Evolutionary conservation across 225 moss, liverwort and hornwort species (phyloP), one percentile per base, ranked within the genome.

Genomic region (Physcomitrium patens): DNA sequence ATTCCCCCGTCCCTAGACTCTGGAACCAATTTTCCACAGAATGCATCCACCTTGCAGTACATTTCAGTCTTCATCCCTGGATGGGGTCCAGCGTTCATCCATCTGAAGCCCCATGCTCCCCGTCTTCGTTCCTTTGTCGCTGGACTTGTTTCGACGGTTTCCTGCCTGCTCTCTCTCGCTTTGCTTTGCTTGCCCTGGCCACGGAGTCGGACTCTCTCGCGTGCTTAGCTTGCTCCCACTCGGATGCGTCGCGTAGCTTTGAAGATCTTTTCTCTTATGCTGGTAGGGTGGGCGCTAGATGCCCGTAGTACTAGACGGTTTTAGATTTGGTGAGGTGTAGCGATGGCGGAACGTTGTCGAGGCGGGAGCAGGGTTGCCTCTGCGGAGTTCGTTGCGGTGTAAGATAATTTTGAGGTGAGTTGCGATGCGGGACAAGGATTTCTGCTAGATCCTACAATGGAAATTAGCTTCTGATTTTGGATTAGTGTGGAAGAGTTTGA

Each of bases 71-170:
- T 55, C 82, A 75, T 83, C 67, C 27, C 1, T 0, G 0, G 1
- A 12, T 0, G 1, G 49, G 28, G 62, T 28, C 0, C 11, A 0
- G 0, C 60, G 19, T 78, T 72, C 85, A 49, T 85, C 49, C 50
- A 0, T 0, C 4, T 11, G 0, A 42, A 60, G 44, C 78, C 63
- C 31, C 72, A 59, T 20, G 27, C 47, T 60, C 64, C 78, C 54
- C 77, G 84, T 66, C 84, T 80, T 70, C 78, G 85, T 85, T 81
- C 81, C 81, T 85, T 73, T 85, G 85, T 85, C 85, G 85, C 85
- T 82, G 85, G 85, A 85, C 85, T 85, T 76, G 81, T 69, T 79
- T 82, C 85, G 85, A 85, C 85, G 85, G 85, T 85, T 85, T 85
- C 81, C 84, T 81, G 65, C 77, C 69, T 73, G 80, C 49, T 68